Evolutionary conservation across 345 rosid species (phyloP).

Genomic region (Tarenaya hassleriana): DNA sequence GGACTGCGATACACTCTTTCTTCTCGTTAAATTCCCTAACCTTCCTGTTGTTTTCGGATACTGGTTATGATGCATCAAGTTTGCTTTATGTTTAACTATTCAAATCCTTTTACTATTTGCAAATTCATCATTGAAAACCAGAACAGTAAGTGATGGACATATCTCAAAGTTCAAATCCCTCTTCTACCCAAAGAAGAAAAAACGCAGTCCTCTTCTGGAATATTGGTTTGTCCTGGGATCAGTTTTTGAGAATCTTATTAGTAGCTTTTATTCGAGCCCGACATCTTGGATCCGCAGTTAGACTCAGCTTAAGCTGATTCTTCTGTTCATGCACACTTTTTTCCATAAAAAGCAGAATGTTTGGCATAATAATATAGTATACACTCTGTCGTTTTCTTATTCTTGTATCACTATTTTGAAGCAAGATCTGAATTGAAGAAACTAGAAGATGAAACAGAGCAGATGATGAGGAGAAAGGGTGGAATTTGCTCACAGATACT

Average conservation of each 20-base stretch:
- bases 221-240: conserved; percentile 12
- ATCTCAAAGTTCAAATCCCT: no score
- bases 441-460: conserved; percentile 44
- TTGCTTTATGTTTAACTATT: not conserved
- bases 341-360: not conserved
- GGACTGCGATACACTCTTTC: no score
- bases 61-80: not conserved
- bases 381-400: not conserved
- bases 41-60: not conserved
- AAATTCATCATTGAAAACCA: no score
- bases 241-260: conserved; percentile 1
- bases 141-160: no score
- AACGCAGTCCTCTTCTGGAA: not conserved
- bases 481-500: conserved; percentile 48
- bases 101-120: no score
- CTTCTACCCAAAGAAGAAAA: no score
- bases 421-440: conserved; percentile 42
- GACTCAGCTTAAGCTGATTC: not conserved
- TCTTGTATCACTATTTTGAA: conserved; percentile 22
- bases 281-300: conserved; percentile 4
- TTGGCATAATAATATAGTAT: no score
- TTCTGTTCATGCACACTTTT: not conserved
- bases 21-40: not conserved
- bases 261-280: not conserved
- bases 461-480: conserved; percentile 47